Evolutionary conservation across 129 eudicot species (phyloP).

Genomic region (Scalesia atractyloides): DNA sequence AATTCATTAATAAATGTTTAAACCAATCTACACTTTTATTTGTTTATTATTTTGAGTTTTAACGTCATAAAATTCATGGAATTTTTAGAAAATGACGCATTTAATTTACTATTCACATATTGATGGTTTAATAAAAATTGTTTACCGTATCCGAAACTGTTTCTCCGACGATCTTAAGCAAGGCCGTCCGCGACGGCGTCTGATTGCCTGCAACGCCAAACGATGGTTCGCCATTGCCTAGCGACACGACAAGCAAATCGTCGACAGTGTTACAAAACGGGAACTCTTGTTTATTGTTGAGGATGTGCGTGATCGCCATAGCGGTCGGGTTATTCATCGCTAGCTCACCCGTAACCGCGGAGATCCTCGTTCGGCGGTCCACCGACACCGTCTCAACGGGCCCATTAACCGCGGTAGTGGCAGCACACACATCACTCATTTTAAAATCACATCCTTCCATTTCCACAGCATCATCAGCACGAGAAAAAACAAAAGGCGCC

Average conservation of each 20-base stretch:
- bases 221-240: conserved; percentile 65
- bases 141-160: conserved; percentile 77
- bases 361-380: conserved; percentile 52
- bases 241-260: conserved; percentile 68
- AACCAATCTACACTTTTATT: neutral
- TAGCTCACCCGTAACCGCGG: conserved; percentile 67
- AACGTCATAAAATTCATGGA: neutral
- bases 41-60: neutral
- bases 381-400: conserved; percentile 53
- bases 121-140: neutral
- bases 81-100: conserved; percentile 11
- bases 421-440: conserved; percentile 80
- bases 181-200: conserved; percentile 41
- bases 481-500: conserved; percentile 81
- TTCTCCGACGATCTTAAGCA: conserved; percentile 56
- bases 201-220: conserved; percentile 32
- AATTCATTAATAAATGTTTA: conserved; percentile 2
- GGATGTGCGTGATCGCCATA: conserved; percentile 77
- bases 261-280: conserved; percentile 75
- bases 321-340: conserved; percentile 90
- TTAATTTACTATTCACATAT: neutral
- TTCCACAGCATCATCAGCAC: conserved; percentile 88
- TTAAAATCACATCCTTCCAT: conserved; percentile 74
- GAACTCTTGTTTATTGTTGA: conserved; percentile 80
- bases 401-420: conserved; percentile 47